Evolutionary conservation across 2,329 filamentous ascomycete species (phyloP), one percentile per base, ranked within the genome.

Genomic region (Colletotrichum sp.): DNA sequence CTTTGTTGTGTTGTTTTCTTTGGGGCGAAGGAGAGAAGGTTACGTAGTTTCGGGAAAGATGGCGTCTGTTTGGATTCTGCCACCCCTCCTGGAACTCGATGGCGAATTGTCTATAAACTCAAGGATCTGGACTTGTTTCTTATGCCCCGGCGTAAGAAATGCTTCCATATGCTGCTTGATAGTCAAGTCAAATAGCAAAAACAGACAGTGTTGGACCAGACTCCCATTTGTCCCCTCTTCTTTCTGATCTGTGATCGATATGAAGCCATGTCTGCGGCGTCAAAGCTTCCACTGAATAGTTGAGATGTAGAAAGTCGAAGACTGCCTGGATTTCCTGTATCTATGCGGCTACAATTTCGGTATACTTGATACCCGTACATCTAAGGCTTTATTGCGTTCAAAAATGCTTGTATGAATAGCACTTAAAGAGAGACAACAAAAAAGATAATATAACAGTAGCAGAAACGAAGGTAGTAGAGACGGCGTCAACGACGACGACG

Each of bases 241-340:
- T 52, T n/a, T 52, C 6, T 7, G 0, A 52, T 13, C 44, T 52
- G 44, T 52, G 10, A 7, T 52, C 44, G n/a, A 52, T 1, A 21
- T 2, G 6, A 7, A 21, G 10, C 44, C n/a, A 10, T 21, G 44
- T 52, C 44, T 52, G 6, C 10, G n/a, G n/a, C 44, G 6, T n/a
- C 9, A 13, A 52, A 21, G 44, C 2, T 52, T 3, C 39, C 2
- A 2, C 10, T 3, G 3, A 52, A 21, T 21, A 7, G 10, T 2
- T 49, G n/a, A 21, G 44, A 52, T 52, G 2, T 7, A 21, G 5
- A 52, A 52, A 21, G 4, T 0, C 6, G 3, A 3, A 52, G 39
- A 13, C 6, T 52, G 10, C n/a, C 44, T 52, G n/a, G 0, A 0
- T 13, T 3, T 21, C 2, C 3, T 12, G 3, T 52, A 3, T 0